Evolutionary conservation across 352 stramenopile genomes (phyloP).

Genomic region (Globisporangium viniferum): DNA sequence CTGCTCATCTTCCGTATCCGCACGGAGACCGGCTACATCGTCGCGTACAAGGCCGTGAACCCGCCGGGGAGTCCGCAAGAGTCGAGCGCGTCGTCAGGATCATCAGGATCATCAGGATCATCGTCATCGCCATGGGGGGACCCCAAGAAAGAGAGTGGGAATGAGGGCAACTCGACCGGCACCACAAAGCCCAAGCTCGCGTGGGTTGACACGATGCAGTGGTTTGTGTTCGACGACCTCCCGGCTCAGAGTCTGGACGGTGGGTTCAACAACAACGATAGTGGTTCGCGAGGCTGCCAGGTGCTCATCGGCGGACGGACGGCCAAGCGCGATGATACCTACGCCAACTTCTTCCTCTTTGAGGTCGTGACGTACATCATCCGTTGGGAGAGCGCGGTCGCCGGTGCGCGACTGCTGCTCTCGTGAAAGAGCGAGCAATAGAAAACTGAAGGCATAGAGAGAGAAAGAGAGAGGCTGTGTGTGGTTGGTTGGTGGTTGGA

Average conservation of each 20-base stretch:
- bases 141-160: neutral
- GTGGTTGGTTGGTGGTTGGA: neutral
- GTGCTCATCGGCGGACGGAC: slow-evolving; percentile 30
- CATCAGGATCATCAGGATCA: neutral
- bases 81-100: neutral
- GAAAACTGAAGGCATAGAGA: neutral
- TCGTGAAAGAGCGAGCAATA: neutral
- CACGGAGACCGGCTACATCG: slow-evolving; percentile 13
- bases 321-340: slow-evolving; percentile 35
- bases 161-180: neutral
- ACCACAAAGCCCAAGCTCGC: slow-evolving; percentile 31
- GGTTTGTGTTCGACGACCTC: slow-evolving; percentile 28
- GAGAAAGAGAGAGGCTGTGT: neutral
- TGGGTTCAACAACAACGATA: neutral
- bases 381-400: slow-evolving; percentile 40
- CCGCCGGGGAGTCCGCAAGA: slow-evolving; percentile 12
- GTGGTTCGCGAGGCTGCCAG: neutral
- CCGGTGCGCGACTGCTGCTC: slow-evolving; percentile 31
- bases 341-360: slow-evolving; percentile 45
- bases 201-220: slow-evolving; percentile 46
- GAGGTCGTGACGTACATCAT: slow-evolving; percentile 51
- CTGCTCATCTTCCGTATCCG: slow-evolving; percentile 17
- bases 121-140: neutral
- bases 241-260: neutral
- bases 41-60: slow-evolving; percentile 17